Conservation (phyloP, 78 protist genomes). For the Protostelium mycophagum region DNA sequence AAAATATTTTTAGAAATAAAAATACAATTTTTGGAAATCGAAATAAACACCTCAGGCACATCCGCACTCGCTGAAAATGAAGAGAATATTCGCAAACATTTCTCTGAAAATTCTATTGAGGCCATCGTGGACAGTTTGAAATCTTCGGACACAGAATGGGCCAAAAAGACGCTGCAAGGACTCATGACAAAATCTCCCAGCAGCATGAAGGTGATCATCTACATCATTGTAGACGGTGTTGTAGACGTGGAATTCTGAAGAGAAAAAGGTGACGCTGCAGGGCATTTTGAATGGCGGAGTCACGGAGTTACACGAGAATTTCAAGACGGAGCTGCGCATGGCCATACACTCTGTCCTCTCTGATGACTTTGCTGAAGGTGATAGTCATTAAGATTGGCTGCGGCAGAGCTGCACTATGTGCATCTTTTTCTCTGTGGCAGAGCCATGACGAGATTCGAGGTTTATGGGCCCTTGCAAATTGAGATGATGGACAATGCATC, state of each 20-base stretch:
- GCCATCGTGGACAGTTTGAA: not conserved
- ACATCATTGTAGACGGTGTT: not conserved
- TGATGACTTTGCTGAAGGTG: not conserved
- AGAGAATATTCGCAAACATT: not conserved
- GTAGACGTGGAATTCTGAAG: too few species aligned
- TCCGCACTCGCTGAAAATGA: not conserved
- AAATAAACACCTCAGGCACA: not conserved
- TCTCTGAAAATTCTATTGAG: not conserved
- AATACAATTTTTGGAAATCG: too few species aligned
- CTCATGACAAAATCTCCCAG: not conserved
- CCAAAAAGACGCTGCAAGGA: not conserved
- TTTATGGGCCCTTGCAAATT: too few species aligned
- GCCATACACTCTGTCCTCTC: not conserved
- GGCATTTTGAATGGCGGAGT: not conserved
- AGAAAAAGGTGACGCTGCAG: not conserved
- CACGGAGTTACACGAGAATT: not conserved
- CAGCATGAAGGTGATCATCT: not conserved
- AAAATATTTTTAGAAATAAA: not conserved
- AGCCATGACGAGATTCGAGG: not conserved
- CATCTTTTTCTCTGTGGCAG: not conserved
- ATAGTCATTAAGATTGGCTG: too few species aligned
- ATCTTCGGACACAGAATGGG: not conserved
- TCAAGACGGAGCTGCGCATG: not conserved
- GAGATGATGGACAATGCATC: too few species aligned
- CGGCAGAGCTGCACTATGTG: not conserved